Evolutionary conservation across 805 yeast genomes (phyloP).

Genomic region (Priceomyces melissophilus): DNA sequence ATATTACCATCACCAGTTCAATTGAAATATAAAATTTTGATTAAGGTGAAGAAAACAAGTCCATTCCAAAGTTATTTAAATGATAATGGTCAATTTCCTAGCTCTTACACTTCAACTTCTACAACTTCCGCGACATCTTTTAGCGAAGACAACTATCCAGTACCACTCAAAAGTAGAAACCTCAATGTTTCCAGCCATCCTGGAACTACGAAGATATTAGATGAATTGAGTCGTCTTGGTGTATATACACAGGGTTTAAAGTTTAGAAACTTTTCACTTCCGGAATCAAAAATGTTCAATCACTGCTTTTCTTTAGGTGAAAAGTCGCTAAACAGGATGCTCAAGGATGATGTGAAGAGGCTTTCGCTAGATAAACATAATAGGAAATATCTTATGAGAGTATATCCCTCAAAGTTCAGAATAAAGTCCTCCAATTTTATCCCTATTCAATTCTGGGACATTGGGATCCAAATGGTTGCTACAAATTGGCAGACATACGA

Average conservation of each 20-base stretch:
- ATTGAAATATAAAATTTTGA: slow-evolving; percentile 63
- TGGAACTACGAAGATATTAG: slow-evolving; percentile 21
- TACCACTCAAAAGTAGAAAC: slow-evolving; percentile 10
- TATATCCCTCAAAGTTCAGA: slow-evolving; percentile 81
- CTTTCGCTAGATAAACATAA: slow-evolving; percentile 74
- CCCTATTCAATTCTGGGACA: slow-evolving; percentile 77
- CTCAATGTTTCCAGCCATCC: slow-evolving; percentile 20
- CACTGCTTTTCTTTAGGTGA: slow-evolving; percentile 90
- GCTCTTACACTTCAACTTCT: slow-evolving; percentile 24
- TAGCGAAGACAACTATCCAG: slow-evolving; percentile 34
- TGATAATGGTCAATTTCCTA: slow-evolving; percentile 18
- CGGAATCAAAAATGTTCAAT: slow-evolving; percentile 74
- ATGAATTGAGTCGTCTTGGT: slow-evolving; percentile 57
- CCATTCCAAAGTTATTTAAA: slow-evolving; percentile 12
- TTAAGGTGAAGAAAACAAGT: slow-evolving; percentile 71
- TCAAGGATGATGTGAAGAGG: slow-evolving; percentile 55
- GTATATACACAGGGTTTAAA: slow-evolving; percentile 72
- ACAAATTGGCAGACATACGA: slow-evolving; percentile 96
- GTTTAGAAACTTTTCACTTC: slow-evolving; percentile 78
- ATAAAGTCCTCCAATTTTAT: slow-evolving; percentile 76
- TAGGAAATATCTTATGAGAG: slow-evolving; percentile 67
- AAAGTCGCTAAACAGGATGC: slow-evolving; percentile 57
- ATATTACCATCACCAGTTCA: slow-evolving; percentile 70
- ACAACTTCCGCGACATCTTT: slow-evolving; percentile 33
- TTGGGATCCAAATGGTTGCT: slow-evolving; percentile 93